Evolutionary conservation across 2,329 filamentous ascomycete genomes (phyloP).

Genomic region (Hawksworthiomyces lignivorus): DNA sequence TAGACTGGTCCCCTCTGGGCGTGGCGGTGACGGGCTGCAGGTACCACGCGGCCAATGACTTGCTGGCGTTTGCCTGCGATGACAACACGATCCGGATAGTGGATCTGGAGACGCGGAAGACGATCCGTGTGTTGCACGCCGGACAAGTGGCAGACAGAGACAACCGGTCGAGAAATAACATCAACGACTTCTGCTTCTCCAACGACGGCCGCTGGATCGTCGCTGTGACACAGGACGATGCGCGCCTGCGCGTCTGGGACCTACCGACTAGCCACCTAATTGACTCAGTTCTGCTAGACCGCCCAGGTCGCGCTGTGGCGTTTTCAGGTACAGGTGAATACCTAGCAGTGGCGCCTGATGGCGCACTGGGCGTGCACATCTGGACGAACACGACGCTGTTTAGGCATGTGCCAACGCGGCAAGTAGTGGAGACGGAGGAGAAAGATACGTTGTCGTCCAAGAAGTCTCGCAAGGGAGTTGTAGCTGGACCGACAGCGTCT

Average conservation of each 20-base stretch:
- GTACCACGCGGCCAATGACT: conserved; percentile 75
- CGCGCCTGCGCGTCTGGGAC: conserved; percentile 83
- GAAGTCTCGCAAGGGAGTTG: conserved; percentile 15
- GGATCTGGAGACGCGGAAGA: conserved; percentile 81
- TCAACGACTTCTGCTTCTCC: conserved; percentile 83
- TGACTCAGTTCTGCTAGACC: conserved; percentile 76
- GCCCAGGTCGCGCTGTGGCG: conserved; percentile 72
- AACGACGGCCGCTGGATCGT: conserved; percentile 91
- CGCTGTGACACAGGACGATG: conserved; percentile 75
- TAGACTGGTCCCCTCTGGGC: conserved; percentile 72
- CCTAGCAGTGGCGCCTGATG: conserved; percentile 79
- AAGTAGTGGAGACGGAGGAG: conserved; percentile 73
- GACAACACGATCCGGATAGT: conserved; percentile 83
- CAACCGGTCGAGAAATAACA: conserved; percentile 20
- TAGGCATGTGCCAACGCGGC: conserved; percentile 76
- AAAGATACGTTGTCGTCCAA: conserved; percentile 11
- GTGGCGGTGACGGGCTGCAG: conserved; percentile 67
- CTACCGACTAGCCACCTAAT: conserved; percentile 91
- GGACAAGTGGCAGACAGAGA: conserved; percentile 31
- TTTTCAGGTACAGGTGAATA: conserved; percentile 91
- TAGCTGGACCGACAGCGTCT: conserved; percentile 65
- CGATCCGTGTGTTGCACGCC: conserved; percentile 89
- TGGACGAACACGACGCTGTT: conserved; percentile 95
- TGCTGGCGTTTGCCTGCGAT: conserved; percentile 82
- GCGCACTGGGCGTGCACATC: conserved; percentile 78